Evolutionary conservation across 805 yeast genomes (phyloP).

Genomic region (Kodamaea fukazawae): DNA sequence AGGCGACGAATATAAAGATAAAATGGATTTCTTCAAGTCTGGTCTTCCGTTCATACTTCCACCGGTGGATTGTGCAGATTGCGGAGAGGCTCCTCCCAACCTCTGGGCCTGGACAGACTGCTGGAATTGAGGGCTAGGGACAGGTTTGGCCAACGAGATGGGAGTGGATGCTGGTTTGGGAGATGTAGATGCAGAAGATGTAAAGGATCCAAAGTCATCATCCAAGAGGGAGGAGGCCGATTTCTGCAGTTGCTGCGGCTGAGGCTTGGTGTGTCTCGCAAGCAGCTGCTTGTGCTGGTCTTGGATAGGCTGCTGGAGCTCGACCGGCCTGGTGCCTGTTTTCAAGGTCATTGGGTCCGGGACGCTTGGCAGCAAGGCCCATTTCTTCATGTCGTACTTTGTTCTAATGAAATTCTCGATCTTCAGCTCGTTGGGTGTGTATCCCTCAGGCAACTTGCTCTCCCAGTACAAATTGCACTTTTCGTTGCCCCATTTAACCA

Average conservation of each 20-base stretch:
- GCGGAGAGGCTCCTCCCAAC: slow-evolving; percentile 11
- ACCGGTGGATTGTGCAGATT: slow-evolving; percentile 36
- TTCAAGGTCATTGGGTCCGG: slow-evolving; percentile 57
- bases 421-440: slow-evolving; percentile 79
- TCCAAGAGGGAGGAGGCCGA: slow-evolving; percentile 22
- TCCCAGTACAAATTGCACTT: slow-evolving; percentile 86
- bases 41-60: slow-evolving; percentile 52
- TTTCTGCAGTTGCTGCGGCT: not conserved
- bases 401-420: slow-evolving; percentile 88
- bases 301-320: not conserved
- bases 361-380: slow-evolving; percentile 59
- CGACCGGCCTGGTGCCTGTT: not conserved
- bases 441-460: slow-evolving; percentile 61
- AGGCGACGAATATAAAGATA: slow-evolving; percentile 75
- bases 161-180: slow-evolving; percentile 13
- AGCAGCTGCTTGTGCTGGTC: not conserved
- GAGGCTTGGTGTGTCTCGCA: not conserved
- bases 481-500: slow-evolving; percentile 85
- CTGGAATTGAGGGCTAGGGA: not conserved
- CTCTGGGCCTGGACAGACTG: slow-evolving; percentile 7
- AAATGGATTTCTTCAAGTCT: slow-evolving; percentile 86
- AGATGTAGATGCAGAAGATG: slow-evolving; percentile 27
- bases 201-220: slow-evolving; percentile 43
- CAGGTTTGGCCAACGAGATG: not conserved
- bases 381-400: slow-evolving; percentile 86